Percentiles rank a stretch among this genome's conserved stretches.
Evolutionary conservation across 176 grass and related monocot genomes (phyloP).

Genomic region (Triticum dicoccoides): DNA sequence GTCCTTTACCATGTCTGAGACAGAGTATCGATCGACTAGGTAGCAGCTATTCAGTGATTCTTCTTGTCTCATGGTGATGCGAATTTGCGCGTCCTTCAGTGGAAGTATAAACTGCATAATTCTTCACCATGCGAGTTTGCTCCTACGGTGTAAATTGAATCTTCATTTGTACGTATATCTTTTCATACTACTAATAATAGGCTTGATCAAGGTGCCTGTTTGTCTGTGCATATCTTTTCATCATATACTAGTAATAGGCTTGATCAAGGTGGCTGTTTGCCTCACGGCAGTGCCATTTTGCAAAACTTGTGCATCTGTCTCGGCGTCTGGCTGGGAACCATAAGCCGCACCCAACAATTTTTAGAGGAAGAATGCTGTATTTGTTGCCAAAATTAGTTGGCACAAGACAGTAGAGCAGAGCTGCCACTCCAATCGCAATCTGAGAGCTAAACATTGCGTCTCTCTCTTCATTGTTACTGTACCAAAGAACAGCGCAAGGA

Average conservation of each 20-base stretch:
- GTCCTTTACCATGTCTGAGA: too few relatives aligned
- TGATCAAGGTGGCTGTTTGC: not conserved
- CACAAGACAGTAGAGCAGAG: too few relatives aligned
- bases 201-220: not conserved
- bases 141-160: not conserved
- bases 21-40: not conserved
- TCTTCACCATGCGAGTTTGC: not conserved
- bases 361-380: not conserved
- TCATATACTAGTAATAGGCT: too few relatives aligned
- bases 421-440: too few relatives aligned
- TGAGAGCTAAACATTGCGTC: too few relatives aligned
- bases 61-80: not conserved
- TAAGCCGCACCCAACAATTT: too few relatives aligned
- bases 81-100: too few relatives aligned
- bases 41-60: not conserved
- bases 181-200: too few relatives aligned
- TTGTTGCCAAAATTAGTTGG: not conserved
- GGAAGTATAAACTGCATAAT: not conserved
- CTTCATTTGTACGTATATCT: not conserved
- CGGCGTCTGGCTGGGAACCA: not conserved
- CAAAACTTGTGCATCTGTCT: too few relatives aligned
- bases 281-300: not conserved
- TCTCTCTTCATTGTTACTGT: too few relatives aligned
- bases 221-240: not conserved
- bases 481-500: too few relatives aligned